Base-by-base conservation (phyloP, 352 stramenopile genomes). In the Lagenidium giganteum region DNA sequence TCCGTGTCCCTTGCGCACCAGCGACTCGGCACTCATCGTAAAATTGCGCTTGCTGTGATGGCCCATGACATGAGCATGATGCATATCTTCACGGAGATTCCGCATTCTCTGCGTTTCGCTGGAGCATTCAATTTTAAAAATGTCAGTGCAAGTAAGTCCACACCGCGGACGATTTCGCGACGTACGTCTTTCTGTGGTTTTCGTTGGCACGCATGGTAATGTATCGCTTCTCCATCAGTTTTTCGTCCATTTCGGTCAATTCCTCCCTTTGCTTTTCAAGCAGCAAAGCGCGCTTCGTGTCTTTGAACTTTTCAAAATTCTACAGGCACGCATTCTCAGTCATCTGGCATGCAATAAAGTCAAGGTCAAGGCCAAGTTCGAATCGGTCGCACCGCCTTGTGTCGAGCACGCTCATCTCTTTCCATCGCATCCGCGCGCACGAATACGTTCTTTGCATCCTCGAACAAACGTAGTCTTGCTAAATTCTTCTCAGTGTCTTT, bases 391-490 rank as follows among this genome's bases (percentile, higher is more conserved):
- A 73, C 70, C 41, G 52, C 59, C 0, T 54, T 45, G 24, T 73
- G 77, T 18, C 54, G 40, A 8, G 54, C 57, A 3, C 69, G 64
- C 51, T 87, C 62, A 2, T 83, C 64, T 14, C 63, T 70, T 32
- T 90, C 77, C 57, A 90, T 83, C 3, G 54, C 53, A n/a, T 78
- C 66, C 1, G 63, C 62, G 32, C 70, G 63, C 3, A 60, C 35
- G 38, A 71, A 90, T 7, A 90, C 77, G 28, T 71, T 90, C 38
- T 80, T 80, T 12, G 77, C 77, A 31, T 90, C 74, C 44, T 90
- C 77, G 39, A 86, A 90, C 22, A 87, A 56, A 21, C 67, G 64
- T 7, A 90, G 45, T 1, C 57, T 59, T 1, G 77, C 54, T 40
- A 90, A 34, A 35, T 70, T 87, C 38, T 73, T 75, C 43, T 90